Base-by-base conservation (phyloP, 768 basidiomycete species). In the Rhizopogon vulgaris region DNA sequence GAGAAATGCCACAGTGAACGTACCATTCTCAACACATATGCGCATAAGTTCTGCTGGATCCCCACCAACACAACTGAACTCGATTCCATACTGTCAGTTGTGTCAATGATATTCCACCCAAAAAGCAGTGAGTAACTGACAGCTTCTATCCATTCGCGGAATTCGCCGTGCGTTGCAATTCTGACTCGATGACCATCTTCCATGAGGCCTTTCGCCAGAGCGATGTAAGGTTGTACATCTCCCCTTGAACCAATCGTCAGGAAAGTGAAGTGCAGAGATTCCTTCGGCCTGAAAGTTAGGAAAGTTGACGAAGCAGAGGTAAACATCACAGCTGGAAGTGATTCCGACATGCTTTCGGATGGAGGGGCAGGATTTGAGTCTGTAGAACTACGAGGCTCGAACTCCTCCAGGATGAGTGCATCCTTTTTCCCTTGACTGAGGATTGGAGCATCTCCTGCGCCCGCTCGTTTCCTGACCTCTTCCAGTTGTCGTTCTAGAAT, bases 31-130 rank as follows among this genome's bases (percentile, higher is more conserved):
- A 32, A 98, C 87, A 66, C 94, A 98, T 57, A 99, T 92, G 48
- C 90, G 81, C 94, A 98, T 94, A 38, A 99, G 73, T 68, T 98
- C 95, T 1, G 96, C 94, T 9, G 95, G 95, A 68, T 98, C 96
- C 25, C 95, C 95, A 10, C 96, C 95, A 39, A 98, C 94, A 57
- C 80, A 87, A 10, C 87, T 87, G 66, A 88, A 97, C 63, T 94
- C 94, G 60, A 99, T 96, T n/a, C 92, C 93, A 64, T 98, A 79
- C 93, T 96, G 56, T 34, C 10, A 53, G 47, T 38, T 51, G 9
- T 30, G 12, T 54, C 52, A 60, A 54, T 17, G 15, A 27, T 18
- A 36, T 52, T 5, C 58, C 25, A 32, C 18, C 14, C 43, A 2
- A 54, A 38, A 41, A 8, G 38, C 6, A 4, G 30, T 34, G 40